phyloP scores from a whole-genome alignment of 1,139 yeast genomes.

The Sugiyamaella castrensis region DNA sequence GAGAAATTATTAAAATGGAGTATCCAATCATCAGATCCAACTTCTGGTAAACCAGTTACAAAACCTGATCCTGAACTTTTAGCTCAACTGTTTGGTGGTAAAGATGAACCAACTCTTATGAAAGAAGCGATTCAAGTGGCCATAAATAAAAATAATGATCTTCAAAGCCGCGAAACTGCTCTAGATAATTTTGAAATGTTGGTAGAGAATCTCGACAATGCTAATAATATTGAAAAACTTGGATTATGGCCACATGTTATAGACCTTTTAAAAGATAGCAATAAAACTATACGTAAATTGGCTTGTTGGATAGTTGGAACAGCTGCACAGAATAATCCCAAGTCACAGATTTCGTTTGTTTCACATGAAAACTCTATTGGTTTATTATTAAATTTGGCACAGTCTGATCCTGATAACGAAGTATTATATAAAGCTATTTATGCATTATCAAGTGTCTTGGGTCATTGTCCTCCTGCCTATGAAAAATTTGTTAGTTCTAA shows the following conservation, averaged over 20 bases:
- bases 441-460: constrained; percentile 71
- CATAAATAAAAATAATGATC: constrained; percentile 55
- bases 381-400: constrained; percentile 26
- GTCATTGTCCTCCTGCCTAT: constrained; percentile 64
- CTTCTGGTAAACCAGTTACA: constrained; percentile 26
- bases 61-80: constrained; percentile 64
- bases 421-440: constrained; percentile 62
- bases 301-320: constrained; percentile 81
- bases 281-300: constrained; percentile 48
- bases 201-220: constrained; percentile 90
- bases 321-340: constrained; percentile 85
- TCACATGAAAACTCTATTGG: constrained; percentile 27
- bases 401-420: constrained; percentile 30
- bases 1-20: constrained; percentile 93
- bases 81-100: constrained; percentile 58
- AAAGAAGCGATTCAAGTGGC: constrained; percentile 65
- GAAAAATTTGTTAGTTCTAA: constrained; percentile 49
- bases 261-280: constrained; percentile 46
- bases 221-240: constrained; percentile 83
- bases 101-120: constrained; percentile 68
- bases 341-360: constrained; percentile 30
- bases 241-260: constrained; percentile 75
- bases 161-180: constrained; percentile 65
- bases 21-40: constrained; percentile 44
- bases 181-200: constrained; percentile 92